Evolutionary conservation across 345 rosid genomes (phyloP), one percentile per base, ranked within the genome.

Genomic region (Camelina hispida): DNA sequence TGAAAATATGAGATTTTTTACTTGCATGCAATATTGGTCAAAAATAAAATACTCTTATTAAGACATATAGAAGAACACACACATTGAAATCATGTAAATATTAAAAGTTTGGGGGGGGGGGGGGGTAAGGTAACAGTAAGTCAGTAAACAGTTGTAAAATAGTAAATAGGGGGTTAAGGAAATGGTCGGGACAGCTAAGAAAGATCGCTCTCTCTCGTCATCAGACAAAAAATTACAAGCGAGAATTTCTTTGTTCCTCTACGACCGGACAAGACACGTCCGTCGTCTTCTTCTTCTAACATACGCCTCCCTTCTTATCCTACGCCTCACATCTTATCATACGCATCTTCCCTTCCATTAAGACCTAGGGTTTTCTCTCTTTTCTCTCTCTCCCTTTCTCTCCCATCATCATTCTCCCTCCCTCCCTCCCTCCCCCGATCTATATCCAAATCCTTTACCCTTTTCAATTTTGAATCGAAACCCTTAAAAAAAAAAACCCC

Each of bases 251-350:
- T 68, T 87, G 97, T 73, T 85, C 85, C 94, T 87, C 87, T 59
- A 53, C 95, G 79, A 83, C 96, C 95, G 83, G 82, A 84, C 91
- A 83, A 77, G 69, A 50, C 81, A 54, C 84, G 58, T 73, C 82
- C 74, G 32, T 71, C 84, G 0, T 46, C 74, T 17, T 38, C 74
- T 5, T 30, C 57, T 56, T 50, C 81, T 79, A 79, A 46, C 77
- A 13, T 82, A 12, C 79, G 66, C 81, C 16, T 53, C 0, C 4
- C 5, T 13, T 34, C 63, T 69, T 80, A 78, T 72, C 84, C 32
- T 66, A 9, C 82, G 78, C 88, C 4, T n/a, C 0, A 3, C 5
- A 13, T 43, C 63, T 72, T 80, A 78, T 72, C 84, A 43, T 66
- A 6, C 82, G 78, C 88, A 74, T 68, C 72, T 28, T 71, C 76